Evolutionary conservation across 108 stramenopile species (phyloP).

Genomic region (Cylindrotheca fusiformis): DNA sequence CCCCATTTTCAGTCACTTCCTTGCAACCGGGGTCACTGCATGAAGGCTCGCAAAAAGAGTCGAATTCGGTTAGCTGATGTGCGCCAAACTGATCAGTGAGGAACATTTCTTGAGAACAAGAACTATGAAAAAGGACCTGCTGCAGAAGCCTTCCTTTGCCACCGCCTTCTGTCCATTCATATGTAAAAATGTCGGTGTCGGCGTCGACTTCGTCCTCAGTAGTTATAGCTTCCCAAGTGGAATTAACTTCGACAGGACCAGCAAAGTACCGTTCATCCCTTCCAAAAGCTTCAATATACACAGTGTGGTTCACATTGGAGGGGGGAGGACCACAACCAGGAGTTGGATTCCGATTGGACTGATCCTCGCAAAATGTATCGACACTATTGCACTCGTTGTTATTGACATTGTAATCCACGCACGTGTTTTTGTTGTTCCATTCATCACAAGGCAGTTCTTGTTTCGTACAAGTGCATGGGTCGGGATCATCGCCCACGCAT

Average conservation of each 20-base stretch:
- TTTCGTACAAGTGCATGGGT: slow-evolving; percentile 10
- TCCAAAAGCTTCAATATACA: slow-evolving; percentile 1
- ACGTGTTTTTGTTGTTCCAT: slow-evolving; percentile 11
- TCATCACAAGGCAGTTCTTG: slow-evolving; percentile 7
- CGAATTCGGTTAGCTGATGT: slow-evolving; percentile 23
- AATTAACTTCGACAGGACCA: slow-evolving; percentile 3
- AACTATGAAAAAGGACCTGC: slow-evolving; percentile 20
- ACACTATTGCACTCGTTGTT: too few species aligned
- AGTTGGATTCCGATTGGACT: too few species aligned
- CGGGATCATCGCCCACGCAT: slow-evolving; percentile 10
- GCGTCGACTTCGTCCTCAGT: background rate
- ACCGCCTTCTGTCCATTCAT: background rate
- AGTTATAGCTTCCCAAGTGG: slow-evolving; percentile 6
- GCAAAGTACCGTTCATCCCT: slow-evolving; percentile 8
- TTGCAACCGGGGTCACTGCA: too few species aligned
- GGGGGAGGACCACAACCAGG: slow-evolving; percentile 5
- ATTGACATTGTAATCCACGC: slow-evolving; percentile 4
- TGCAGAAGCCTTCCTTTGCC: slow-evolving; percentile 10
- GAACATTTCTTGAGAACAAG: slow-evolving; percentile 33
- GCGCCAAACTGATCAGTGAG: slow-evolving; percentile 32
- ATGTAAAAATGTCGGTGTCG: slow-evolving; percentile 7
- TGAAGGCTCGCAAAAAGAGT: too few species aligned
- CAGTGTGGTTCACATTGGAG: background rate
- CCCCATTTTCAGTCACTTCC: too few species aligned
- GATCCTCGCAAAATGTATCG: too few species aligned